Evolutionary conservation across 2,329 filamentous ascomycete genomes (phyloP).

Genomic region (Xylariales sp.): DNA sequence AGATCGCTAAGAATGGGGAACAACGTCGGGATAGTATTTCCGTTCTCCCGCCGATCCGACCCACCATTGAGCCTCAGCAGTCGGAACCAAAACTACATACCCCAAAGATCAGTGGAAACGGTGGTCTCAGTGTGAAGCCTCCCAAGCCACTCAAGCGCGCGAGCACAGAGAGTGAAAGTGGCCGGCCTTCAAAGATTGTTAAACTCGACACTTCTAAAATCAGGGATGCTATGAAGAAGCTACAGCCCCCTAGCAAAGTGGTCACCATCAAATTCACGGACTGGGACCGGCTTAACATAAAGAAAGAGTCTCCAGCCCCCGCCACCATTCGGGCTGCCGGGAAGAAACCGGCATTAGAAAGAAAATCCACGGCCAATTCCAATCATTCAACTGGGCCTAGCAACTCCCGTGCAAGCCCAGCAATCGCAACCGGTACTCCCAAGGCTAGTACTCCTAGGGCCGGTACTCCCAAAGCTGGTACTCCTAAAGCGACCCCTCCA

Average conservation of each 20-base stretch:
- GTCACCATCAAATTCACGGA: constrained; percentile 47
- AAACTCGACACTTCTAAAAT: constrained; percentile 49
- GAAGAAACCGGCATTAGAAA: constrained; percentile 44
- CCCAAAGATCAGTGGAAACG: constrained; percentile 42
- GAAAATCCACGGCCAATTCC: constrained; percentile 19
- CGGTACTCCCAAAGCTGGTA: neutral
- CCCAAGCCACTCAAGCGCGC: constrained; percentile 44
- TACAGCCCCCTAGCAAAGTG: constrained; percentile 39
- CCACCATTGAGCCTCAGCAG: constrained; percentile 45
- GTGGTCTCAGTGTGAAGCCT: constrained; percentile 35
- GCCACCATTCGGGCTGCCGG: constrained; percentile 47
- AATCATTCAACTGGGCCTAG: constrained; percentile 9
- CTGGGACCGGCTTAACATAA: constrained; percentile 45
- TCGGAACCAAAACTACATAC: constrained; percentile 39
- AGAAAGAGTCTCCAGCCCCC: constrained; percentile 39
- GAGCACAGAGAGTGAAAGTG: constrained; percentile 47
- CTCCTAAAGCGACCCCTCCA: constrained; percentile 32
- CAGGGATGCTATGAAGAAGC: constrained; percentile 36
- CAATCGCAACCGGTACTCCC: neutral
- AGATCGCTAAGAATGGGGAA: constrained; percentile 33
- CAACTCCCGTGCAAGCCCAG: constrained; percentile 21
- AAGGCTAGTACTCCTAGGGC: constrained; percentile 12
- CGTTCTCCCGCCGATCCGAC: constrained; percentile 45
- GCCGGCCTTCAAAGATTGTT: constrained; percentile 49
- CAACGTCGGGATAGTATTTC: constrained; percentile 47